A percentile compares a stretch with the other conserved stretches of the same genome.
Evolutionary conservation across 164 flowering plant species (phyloP).

Genomic region (Macadamia tetraphylla): DNA sequence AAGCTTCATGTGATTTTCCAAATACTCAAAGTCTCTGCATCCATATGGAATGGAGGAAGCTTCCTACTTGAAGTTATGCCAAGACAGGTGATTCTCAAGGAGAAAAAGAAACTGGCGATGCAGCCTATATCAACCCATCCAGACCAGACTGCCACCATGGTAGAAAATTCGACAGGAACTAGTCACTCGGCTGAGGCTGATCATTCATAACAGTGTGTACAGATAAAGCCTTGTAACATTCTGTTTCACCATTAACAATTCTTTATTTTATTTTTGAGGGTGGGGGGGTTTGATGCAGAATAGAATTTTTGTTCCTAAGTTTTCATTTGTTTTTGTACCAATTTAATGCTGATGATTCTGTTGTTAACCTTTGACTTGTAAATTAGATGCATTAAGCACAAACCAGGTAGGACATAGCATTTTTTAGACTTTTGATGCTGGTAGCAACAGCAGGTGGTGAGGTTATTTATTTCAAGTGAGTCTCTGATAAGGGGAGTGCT

Average conservation of each 20-base stretch:
- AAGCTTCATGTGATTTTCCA: slow-evolving; percentile 65
- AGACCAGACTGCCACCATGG: slow-evolving; percentile 4
- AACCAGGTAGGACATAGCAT: slow-evolving; percentile 50
- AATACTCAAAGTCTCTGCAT: slow-evolving; percentile 77
- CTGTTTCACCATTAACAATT: neutral
- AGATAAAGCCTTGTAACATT: slow-evolving; percentile 7
- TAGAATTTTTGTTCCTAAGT: too few species aligned
- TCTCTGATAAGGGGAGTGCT: too few species aligned
- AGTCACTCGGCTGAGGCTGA: slow-evolving; percentile 8
- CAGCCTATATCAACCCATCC: slow-evolving; percentile 24
- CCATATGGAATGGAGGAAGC: slow-evolving; percentile 94
- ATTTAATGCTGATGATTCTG: slow-evolving; percentile 55
- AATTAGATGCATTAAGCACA: slow-evolving; percentile 83
- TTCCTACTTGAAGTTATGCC: slow-evolving; percentile 96
- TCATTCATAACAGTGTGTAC: slow-evolving; percentile 13
- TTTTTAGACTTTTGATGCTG: too few species aligned
- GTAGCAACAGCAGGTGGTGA: too few species aligned
- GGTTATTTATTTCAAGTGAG: too few species aligned
- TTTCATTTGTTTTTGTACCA: too few species aligned
- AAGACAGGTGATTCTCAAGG: slow-evolving; percentile 77
- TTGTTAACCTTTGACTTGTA: slow-evolving; percentile 86
- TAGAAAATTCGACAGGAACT: slow-evolving; percentile 12
- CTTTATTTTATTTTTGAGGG: too few species aligned
- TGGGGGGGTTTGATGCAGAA: too few species aligned
- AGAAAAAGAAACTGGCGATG: slow-evolving; percentile 69